Base-by-base conservation (phyloP, 2,329 filamentous ascomycete species). In the Cladophialophora yegresii region DNA sequence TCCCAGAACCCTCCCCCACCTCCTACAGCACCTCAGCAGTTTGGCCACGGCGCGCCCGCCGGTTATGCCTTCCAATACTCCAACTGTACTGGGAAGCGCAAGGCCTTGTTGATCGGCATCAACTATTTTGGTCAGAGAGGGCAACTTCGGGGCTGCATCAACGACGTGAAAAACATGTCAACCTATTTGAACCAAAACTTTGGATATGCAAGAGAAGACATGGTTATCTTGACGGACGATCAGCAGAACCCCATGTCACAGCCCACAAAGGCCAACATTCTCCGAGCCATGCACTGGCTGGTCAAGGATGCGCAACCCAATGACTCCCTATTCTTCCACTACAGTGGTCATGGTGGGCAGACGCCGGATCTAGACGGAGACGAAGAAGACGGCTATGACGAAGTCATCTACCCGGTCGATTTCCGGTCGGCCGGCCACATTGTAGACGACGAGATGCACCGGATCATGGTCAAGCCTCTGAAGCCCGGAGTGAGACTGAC, bases 231-330 rank as follows among this genome's bases (percentile, higher is more conserved):
- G 75, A 97, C 93, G 45, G 93, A 98, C 75, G 93, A 98, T 75
- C 93, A 97, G 80, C 92, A 96, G 76, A 96, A 96, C 72, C 91
- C 92, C 28, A 96, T 97, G 90, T 96, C 92, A 78, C 92, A 96
- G 79, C 93, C 93, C 8, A 96, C 92, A 4, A 97, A 97, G 77
- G 90, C 91, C 71, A 98, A 98, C 75, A 96, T 98, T 62, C 78
- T 98, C 43, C 86, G 93, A 59, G 93, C 93, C 32, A 98, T 98
- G 93, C 93, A 97, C 76, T 98, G 93, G 93, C 81, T 98, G 22
- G 92, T 97, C 63, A 96, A 96, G 79, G 93, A 96, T 74, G 93
- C 93, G 4, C 85, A 85, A 63, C 90, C 92, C 0, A 96, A 97
- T 75, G 93, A 98, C 75, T 96, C 93, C 4, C 84, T 98, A 6